Conservation (phyloP, 257 asterid genomes). For the Cruciata laevipes region DNA sequence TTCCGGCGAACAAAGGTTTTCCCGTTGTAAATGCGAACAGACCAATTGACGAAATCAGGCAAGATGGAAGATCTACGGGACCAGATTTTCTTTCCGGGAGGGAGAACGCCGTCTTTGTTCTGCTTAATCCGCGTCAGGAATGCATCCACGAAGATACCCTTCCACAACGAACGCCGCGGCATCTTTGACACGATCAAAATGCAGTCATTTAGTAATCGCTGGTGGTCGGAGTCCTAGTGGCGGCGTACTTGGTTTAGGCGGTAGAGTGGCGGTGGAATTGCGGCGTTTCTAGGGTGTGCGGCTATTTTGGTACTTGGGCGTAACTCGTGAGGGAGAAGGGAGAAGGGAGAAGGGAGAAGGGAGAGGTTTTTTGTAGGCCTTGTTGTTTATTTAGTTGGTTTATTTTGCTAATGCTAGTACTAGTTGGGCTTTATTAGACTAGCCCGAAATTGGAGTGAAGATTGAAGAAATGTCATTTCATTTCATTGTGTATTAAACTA, state of each 20-base stretch:
- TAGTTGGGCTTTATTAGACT: not conserved
- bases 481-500: no score
- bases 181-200: not conserved
- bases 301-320: not conserved
- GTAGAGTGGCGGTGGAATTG: no score
- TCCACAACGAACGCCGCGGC: constrained; percentile 12
- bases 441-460: no score
- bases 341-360: no score
- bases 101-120: not conserved
- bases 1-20: not conserved
- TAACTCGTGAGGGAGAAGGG: not conserved
- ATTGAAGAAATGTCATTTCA: no score
- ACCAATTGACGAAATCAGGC: constrained; percentile 8
- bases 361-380: not conserved
- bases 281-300: not conserved
- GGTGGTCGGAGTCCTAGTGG: not conserved
- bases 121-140: constrained; percentile 7
- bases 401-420: not conserved
- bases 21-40: constrained; percentile 3
- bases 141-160: constrained; percentile 6
- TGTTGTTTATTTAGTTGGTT: not conserved
- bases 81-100: constrained; percentile 8
- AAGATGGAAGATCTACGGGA: constrained; percentile 5
- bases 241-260: no score
- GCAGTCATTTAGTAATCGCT: not conserved